These are phyloP conservation scores for Symbiotaphrina buchneri DNA, from an alignment of 495 filamentous ascomycete genomes.

Conservation along the genomic window DNA sequence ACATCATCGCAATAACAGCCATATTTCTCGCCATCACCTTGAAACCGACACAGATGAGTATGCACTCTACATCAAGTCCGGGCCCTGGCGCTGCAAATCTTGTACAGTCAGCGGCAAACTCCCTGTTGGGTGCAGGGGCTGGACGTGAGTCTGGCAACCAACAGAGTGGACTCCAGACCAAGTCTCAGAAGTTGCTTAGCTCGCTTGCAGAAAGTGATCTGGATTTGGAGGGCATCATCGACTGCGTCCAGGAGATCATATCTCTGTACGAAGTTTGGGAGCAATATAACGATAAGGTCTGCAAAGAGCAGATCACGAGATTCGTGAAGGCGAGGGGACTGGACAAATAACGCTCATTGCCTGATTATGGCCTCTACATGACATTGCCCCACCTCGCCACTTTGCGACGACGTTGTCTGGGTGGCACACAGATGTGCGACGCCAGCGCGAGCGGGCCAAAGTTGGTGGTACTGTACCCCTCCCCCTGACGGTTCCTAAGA, in stretches of 20 bases:
- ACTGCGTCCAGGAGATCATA: conserved; percentile 87
- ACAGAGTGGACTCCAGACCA: conserved; percentile 18
- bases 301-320: conserved; percentile 53
- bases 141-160: conserved; percentile 7
- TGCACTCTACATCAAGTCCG: conserved; percentile 17
- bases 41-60: conserved; percentile 26
- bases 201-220: conserved; percentile 89
- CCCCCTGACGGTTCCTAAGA: no score
- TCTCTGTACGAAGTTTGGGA: conserved; percentile 90
- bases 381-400: no score
- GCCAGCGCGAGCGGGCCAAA: no score
- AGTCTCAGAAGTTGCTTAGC: conserved; percentile 50
- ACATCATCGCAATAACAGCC: conserved; percentile 76
- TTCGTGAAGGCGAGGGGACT: conserved; percentile 71
- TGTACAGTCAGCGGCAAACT: conserved; percentile 5
- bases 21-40: conserved; percentile 72
- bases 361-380: no score
- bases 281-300: conserved; percentile 64
- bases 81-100: conserved; percentile 18
- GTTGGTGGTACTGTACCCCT: no score
- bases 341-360: conserved; percentile 31
- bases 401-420: no score
- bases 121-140: not conserved
- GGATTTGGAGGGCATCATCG: conserved; percentile 78
- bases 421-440: no score